Evolutionary conservation across 768 basidiomycete species (phyloP).

Genomic region (Paxillus ammoniavirescens): DNA sequence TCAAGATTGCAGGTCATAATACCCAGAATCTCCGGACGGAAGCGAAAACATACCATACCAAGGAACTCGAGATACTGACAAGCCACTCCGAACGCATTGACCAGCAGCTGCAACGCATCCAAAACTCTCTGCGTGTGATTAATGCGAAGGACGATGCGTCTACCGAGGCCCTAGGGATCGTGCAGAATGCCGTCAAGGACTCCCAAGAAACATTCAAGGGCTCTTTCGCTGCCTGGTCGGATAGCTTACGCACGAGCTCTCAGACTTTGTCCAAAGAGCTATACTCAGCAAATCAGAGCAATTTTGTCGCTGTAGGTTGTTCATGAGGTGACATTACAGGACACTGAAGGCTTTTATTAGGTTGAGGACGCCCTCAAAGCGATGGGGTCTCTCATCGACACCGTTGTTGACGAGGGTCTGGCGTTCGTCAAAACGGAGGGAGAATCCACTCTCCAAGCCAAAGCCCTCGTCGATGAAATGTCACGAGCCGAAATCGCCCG

Average conservation of each 20-base stretch:
- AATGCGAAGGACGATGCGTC: constrained; percentile 56
- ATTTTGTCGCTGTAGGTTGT: constrained; percentile 44
- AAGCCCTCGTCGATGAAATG: constrained; percentile 44
- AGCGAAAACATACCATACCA: constrained; percentile 52
- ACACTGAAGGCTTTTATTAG: constrained; percentile 22
- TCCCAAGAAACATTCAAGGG: constrained; percentile 52
- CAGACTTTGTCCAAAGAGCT: constrained; percentile 48
- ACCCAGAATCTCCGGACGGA: constrained; percentile 53
- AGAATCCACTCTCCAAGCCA: constrained; percentile 48
- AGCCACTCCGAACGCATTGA: constrained; percentile 53
- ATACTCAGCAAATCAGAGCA: constrained; percentile 40
- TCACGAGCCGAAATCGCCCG: constrained; percentile 54
- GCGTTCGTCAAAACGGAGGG: constrained; percentile 57
- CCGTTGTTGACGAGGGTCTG: constrained; percentile 55
- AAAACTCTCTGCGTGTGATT: constrained; percentile 51
- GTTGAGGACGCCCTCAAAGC: constrained; percentile 58
- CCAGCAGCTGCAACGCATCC: constrained; percentile 54
- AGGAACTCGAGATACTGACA: constrained; percentile 54
- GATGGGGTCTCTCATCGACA: constrained; percentile 59
- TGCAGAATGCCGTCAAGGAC: constrained; percentile 51
- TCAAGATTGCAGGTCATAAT: constrained; percentile 54
- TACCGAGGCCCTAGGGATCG: constrained; percentile 45
- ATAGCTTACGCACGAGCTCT: constrained; percentile 47
- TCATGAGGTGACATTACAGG: neutral
- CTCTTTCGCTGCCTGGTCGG: constrained; percentile 55